A percentile compares a stretch with the other conserved stretches of the same genome.
phyloP scores from a whole-genome alignment of 768 basidiomycete species.

The Melanogaster broomeanus region DNA sequence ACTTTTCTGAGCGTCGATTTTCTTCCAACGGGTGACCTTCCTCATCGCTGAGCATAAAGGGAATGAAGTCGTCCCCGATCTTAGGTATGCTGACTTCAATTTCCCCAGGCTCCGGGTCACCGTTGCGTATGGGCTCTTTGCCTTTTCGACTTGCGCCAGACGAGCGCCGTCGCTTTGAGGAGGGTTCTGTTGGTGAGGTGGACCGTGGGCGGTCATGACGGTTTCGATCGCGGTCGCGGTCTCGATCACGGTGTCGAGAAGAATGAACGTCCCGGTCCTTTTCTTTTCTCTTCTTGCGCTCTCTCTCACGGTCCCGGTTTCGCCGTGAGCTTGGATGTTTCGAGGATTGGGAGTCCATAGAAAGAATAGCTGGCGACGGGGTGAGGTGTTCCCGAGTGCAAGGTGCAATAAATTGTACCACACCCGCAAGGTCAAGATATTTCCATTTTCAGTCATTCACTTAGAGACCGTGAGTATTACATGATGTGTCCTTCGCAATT shows the following conservation, averaged over 20 bases:
- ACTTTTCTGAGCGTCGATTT: conserved; percentile 15
- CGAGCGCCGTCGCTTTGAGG: conserved; percentile 20
- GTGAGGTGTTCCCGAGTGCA: background rate
- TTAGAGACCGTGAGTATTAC: no score
- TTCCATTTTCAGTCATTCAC: background rate
- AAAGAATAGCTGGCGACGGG: background rate
- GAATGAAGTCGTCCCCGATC: conserved; percentile 35
- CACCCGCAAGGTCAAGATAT: background rate
- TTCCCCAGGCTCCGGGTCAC: conserved; percentile 11
- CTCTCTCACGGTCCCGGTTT: conserved; percentile 4
- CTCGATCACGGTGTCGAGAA: background rate
- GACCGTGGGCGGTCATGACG: conserved; percentile 13
- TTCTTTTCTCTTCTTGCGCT: conserved; percentile 1
- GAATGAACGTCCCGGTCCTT: background rate
- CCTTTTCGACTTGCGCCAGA: conserved; percentile 14
- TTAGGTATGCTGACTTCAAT: conserved; percentile 10
- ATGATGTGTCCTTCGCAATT: no score
- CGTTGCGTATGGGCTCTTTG: conserved; percentile 12
- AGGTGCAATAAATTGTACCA: background rate
- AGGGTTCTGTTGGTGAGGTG: conserved; percentile 10
- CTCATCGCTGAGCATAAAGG: conserved; percentile 20
- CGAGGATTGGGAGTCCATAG: conserved; percentile 21
- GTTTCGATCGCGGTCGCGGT: conserved; percentile 1
- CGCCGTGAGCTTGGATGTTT: conserved; percentile 21
- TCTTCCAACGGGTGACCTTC: conserved; percentile 7